Conservation (phyloP, 2,329 filamentous ascomycete species). For the Sclerotiophoma versabilis region DNA sequence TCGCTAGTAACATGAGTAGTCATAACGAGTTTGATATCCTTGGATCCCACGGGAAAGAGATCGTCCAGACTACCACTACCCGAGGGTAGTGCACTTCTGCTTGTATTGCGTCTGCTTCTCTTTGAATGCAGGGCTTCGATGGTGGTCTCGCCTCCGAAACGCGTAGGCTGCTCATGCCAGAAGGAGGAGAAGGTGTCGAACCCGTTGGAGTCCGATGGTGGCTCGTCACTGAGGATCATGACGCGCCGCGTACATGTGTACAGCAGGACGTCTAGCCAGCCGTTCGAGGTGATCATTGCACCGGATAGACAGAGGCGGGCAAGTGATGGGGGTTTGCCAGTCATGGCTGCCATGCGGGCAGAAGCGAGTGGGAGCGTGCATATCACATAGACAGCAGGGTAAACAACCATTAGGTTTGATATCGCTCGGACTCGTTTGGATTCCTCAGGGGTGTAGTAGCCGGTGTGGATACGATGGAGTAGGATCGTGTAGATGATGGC, state of each 20-base stretch:
- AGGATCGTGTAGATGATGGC: conserved; percentile 52
- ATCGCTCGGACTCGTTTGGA: conserved; percentile 50
- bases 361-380: conserved; percentile 72
- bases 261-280: conserved; percentile 65
- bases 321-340: conserved; percentile 55
- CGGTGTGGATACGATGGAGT: conserved; percentile 45
- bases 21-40: conserved; percentile 46
- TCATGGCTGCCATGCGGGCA: conserved; percentile 69
- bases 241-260: conserved; percentile 65
- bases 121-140: conserved; percentile 43
- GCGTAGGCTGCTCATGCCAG: conserved; percentile 41
- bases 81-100: conserved; percentile 26
- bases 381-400: conserved; percentile 73
- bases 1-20: conserved; percentile 45
- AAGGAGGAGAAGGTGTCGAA: conserved; percentile 48
- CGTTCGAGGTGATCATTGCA: conserved; percentile 64
- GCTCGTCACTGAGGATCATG: conserved; percentile 61
- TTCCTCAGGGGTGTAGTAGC: conserved; percentile 46
- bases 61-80: conserved; percentile 34
- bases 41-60: conserved; percentile 25
- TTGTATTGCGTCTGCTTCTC: conserved; percentile 18
- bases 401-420: conserved; percentile 68
- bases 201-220: conserved; percentile 44
- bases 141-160: conserved; percentile 56
- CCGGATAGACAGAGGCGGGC: conserved; percentile 61